Evolutionary conservation across 1,284 basidiomycete species (phyloP), one percentile per base, ranked within the genome.

Genomic region (Cutaneotrichosporon sp.): DNA sequence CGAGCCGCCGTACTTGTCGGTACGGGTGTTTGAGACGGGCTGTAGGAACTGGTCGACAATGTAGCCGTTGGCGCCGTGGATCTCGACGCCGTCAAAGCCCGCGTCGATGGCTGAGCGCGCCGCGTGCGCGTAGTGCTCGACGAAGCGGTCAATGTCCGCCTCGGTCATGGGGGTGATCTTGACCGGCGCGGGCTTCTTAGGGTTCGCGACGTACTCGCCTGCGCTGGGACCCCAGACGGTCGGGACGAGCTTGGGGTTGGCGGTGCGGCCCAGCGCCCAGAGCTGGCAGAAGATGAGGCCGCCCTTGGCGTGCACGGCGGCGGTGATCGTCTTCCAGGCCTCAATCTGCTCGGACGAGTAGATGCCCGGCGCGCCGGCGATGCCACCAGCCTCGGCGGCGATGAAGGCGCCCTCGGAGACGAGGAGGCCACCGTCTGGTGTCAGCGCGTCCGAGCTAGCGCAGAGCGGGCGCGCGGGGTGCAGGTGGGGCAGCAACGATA

Each of bases 21-120:
- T 84, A n/a, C 86, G 83, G 36, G 82, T 79, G 77, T 87, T 87
- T 51, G 80, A 42, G 14, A 61, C 78, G 58, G 72, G 76, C 67
- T 86, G 83, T n/a, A 86, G 74, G 80, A 87, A 87, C 69, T 88
- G 86, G 65, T 84, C 78, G 58, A 86, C 62, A 43, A 56, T 56
- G 58, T 71, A 65, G 8, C 68, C 62, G 57, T 69, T 71, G 13
- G 78, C 80, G 27, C 70, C 70, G 63, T 82, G 81, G 38, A 82
- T 70, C 78, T 89, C 87, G 29, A 87, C 83, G 33, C 86, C 86
- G 67, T 88, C 87, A 67, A 88, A 87, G 0, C 87, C 87, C 20
- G 86, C 85, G 67, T 82, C 79, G 46, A 85, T 82, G 1, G 86
- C 85, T 59, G 84, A 83, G 6, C 77, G 57, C 0, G 85, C 86